Conservation (phyloP, 345 rosid genomes). For the Arabis hirsuta region DNA sequence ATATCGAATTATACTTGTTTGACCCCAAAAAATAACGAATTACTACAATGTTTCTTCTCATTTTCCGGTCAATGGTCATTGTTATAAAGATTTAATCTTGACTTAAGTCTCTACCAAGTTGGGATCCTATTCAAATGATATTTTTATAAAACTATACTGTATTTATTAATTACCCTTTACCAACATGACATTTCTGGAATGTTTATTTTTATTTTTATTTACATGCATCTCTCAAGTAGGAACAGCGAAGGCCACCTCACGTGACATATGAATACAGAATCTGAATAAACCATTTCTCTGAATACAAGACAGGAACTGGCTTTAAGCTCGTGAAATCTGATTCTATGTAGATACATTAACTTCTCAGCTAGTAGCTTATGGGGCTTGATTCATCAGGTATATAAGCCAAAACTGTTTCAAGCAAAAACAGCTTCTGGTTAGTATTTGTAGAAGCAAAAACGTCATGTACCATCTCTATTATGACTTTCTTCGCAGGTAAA, state of each 20-base stretch:
- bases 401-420: conserved; percentile 22
- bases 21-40: neutral
- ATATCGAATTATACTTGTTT: neutral
- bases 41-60: neutral
- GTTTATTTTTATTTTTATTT: too few species aligned
- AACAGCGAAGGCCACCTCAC: too few species aligned
- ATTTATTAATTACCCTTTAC: conserved; percentile 4
- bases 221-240: too few species aligned
- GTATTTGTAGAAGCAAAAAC: conserved; percentile 2
- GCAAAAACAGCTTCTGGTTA: neutral
- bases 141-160: neutral
- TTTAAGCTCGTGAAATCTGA: too few species aligned
- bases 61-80: conserved; percentile 27
- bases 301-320: too few species aligned
- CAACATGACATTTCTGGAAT: neutral
- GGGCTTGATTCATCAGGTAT: neutral
- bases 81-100: conserved; percentile 23
- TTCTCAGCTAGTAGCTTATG: neutral
- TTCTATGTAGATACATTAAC: too few species aligned
- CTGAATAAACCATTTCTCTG: too few species aligned
- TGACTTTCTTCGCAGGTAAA: conserved; percentile 2
- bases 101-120: conserved; percentile 28
- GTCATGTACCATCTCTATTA: neutral
- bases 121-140: neutral
- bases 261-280: too few species aligned